Conservation (phyloP, 495 filamentous ascomycete species). For the Penicillium dipodomyicola region DNA sequence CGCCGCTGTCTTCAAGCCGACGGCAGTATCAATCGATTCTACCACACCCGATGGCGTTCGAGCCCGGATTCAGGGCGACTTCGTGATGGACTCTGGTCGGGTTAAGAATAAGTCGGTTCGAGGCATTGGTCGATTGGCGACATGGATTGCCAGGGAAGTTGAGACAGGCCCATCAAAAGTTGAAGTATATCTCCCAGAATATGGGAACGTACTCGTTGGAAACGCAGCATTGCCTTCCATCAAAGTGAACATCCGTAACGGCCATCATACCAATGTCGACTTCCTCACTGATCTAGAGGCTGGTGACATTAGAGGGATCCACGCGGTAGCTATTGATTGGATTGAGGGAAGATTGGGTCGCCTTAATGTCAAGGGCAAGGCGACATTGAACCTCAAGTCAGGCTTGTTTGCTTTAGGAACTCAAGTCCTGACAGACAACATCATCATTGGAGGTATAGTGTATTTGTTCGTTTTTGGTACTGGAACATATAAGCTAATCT, state of each 20-base stretch:
- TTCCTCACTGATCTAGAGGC: conserved; percentile 72
- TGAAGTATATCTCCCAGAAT: conserved; percentile 79
- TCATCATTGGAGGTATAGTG: conserved; percentile 78
- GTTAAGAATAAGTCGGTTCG: conserved; percentile 68
- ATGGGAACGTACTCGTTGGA: conserved; percentile 72
- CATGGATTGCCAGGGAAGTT: conserved; percentile 74
- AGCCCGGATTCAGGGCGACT: conserved; percentile 74
- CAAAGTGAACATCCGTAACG: conserved; percentile 70
- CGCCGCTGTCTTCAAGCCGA: conserved; percentile 76
- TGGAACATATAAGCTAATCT: conserved; percentile 16
- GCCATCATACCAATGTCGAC: conserved; percentile 71
- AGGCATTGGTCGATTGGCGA: conserved; percentile 71
- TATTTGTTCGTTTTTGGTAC: conserved; percentile 13
- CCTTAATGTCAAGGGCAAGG: conserved; percentile 66
- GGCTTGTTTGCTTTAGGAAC: conserved; percentile 74
- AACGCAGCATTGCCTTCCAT: conserved; percentile 72
- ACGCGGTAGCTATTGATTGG: conserved; percentile 83
- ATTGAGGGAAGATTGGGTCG: conserved; percentile 69
- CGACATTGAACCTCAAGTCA: conserved; percentile 67
- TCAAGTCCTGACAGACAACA: conserved; percentile 65
- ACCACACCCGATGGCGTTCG: conserved; percentile 74
- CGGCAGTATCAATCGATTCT: conserved; percentile 75
- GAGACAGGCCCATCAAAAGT: conserved; percentile 68
- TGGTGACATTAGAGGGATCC: conserved; percentile 73
- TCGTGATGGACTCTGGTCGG: conserved; percentile 71